phyloP scores from a whole-genome alignment of 495 filamentous ascomycete species.

The Aspergillus nanangensis region DNA sequence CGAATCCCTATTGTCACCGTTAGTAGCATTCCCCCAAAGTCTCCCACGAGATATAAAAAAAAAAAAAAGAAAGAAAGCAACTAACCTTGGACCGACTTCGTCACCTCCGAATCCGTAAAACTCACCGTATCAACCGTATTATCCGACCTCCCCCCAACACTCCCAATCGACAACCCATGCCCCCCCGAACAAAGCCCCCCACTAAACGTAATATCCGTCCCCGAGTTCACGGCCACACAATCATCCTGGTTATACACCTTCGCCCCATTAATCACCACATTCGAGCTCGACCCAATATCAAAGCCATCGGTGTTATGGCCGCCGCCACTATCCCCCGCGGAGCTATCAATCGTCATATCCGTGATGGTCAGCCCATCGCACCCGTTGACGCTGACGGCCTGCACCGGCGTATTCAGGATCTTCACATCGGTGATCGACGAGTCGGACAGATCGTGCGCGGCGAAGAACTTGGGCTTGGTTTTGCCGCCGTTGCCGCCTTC shows the following conservation, averaged over 20 bases:
- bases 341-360: slow-evolving; percentile 57
- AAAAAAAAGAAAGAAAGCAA: neutral
- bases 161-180: slow-evolving; percentile 64
- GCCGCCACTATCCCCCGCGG: slow-evolving; percentile 46
- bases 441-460: slow-evolving; percentile 32
- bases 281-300: slow-evolving; percentile 50
- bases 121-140: slow-evolving; percentile 56
- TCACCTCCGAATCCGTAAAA: slow-evolving; percentile 47
- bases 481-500: slow-evolving; percentile 44
- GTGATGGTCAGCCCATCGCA: slow-evolving; percentile 46
- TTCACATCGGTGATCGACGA: slow-evolving; percentile 42
- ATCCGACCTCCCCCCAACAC: slow-evolving; percentile 56
- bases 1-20: no score
- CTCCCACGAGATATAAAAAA: neutral
- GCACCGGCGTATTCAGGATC: slow-evolving; percentile 58
- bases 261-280: slow-evolving; percentile 52
- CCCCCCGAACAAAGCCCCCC: slow-evolving; percentile 51
- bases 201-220: slow-evolving; percentile 50
- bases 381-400: slow-evolving; percentile 54
- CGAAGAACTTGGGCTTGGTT: slow-evolving; percentile 50
- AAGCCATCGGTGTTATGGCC: slow-evolving; percentile 70
- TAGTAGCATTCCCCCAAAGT: slow-evolving; percentile 45
- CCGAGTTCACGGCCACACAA: slow-evolving; percentile 61
- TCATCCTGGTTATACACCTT: slow-evolving; percentile 63
- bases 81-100: slow-evolving; percentile 36